These are phyloP conservation scores for Diaporthe sp. DNA, from an alignment of 2,329 filamentous ascomycete species.

Conservation along the genomic window DNA sequence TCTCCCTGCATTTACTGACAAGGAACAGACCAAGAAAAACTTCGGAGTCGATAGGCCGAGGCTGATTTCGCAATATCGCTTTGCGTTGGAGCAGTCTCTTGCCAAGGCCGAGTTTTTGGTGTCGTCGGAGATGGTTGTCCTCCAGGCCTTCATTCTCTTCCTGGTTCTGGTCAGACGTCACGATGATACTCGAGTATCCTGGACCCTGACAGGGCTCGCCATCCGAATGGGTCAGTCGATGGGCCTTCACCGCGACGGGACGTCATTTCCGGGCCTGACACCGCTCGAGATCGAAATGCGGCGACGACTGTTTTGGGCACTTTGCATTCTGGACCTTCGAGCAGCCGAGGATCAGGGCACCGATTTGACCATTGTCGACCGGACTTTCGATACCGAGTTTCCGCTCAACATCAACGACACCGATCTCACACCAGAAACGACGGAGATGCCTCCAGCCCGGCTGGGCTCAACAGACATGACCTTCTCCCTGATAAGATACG, in stretches of 20 bases:
- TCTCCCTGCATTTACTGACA: background rate
- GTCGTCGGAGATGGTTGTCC: constrained; percentile 68
- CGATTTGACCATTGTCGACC: constrained; percentile 60
- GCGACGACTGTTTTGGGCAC: constrained; percentile 72
- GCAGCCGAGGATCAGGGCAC: constrained; percentile 72
- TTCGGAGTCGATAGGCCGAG: constrained; percentile 63
- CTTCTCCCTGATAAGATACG: constrained; percentile 58
- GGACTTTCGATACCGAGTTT: constrained; percentile 65
- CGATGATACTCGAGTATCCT: constrained; percentile 68
- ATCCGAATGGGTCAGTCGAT: constrained; percentile 68
- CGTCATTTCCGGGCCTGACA: constrained; percentile 63
- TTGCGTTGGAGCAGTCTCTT: constrained; percentile 71
- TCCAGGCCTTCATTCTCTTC: constrained; percentile 74
- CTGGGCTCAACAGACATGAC: constrained; percentile 68
- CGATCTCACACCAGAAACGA: constrained; percentile 63
- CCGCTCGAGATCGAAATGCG: constrained; percentile 75
- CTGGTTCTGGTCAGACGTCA: constrained; percentile 66
- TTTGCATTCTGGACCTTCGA: constrained; percentile 71
- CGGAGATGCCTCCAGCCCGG: constrained; percentile 60
- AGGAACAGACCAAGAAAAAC: constrained; percentile 61
- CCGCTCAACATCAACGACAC: constrained; percentile 71
- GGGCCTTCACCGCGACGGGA: constrained; percentile 71
- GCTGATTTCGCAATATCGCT: constrained; percentile 63
- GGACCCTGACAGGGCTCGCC: constrained; percentile 75
- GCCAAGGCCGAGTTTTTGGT: constrained; percentile 73